Base-by-base conservation (phyloP, 371 early-diverging fungal species). In the Circinella umbellata region DNA sequence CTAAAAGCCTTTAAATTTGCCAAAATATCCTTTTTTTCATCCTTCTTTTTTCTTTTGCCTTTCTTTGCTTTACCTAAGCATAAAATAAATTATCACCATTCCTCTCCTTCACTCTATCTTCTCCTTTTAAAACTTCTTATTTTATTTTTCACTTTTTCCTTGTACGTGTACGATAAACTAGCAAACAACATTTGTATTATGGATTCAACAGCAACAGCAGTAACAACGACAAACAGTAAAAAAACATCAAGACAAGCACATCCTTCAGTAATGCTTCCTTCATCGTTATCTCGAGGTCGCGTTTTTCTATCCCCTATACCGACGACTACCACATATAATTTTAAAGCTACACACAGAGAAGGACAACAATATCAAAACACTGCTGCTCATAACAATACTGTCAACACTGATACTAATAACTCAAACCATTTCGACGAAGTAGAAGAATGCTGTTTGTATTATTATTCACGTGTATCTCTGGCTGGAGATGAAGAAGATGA, bases 261-360 rank as follows among this genome's bases (percentile, higher is more conserved):
- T 42, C 42, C 42, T 42, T 42, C 42, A 42, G 42, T 42, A 42
- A 42, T 42, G 42, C 27, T 57, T 5, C 71, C 75, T 35, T 53
- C 69, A 20, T 54, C 61, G 49, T 55, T 71, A 14, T 59, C 75
- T n/a, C 67, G 70, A 7, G 42, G 36, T 4, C 69, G 72, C 18
- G 54, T 72, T 3, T 75, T 75, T 36, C 42, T 72, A 1, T 75
- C 76, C 3, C 70, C 76, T 5, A 68, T 75, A 20, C 72, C 72
- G 3, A 63, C 66, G 10, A 63, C 47, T n/a, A n/a, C 51, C 4
- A 1, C 14, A 51, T 51, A 51, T 51, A 51, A n/a, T 7, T 51
- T n/a, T n/a, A 51, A n/a, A 14, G 15, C 51, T 13, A n/a, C 15
- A 51, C 51, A 14, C 5, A 5, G 15, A n/a, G 17, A 51, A 51